phyloP scores from a whole-genome alignment of 2,329 filamentous ascomycete species.

The Alternaria hordeiaustralica region DNA sequence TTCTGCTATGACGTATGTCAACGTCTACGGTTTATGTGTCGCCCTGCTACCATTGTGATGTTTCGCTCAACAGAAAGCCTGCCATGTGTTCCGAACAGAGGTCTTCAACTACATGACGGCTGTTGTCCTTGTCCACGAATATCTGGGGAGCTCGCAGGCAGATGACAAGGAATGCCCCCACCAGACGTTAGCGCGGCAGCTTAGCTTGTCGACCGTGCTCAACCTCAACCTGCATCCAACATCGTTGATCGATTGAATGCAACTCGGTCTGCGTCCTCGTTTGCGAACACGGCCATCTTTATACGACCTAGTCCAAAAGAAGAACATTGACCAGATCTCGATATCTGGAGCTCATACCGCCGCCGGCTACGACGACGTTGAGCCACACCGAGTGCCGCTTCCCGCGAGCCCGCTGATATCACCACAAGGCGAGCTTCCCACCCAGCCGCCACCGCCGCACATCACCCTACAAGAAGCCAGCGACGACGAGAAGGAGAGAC shows the following conservation, averaged over 20 bases:
- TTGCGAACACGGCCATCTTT: slow-evolving; percentile 67
- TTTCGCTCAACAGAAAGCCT: not conserved
- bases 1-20: slow-evolving; percentile 24
- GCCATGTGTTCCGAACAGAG: not conserved
- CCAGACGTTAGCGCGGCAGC: slow-evolving; percentile 20
- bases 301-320: slow-evolving; percentile 64
- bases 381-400: slow-evolving; percentile 43
- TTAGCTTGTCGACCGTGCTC: slow-evolving; percentile 15
- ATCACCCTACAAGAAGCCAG: slow-evolving; percentile 28
- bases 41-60: not conserved
- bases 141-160: slow-evolving; percentile 2
- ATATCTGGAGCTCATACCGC: slow-evolving; percentile 33
- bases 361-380: slow-evolving; percentile 35
- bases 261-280: slow-evolving; percentile 62
- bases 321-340: slow-evolving; percentile 57
- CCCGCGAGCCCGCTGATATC: slow-evolving; percentile 43
- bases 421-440: slow-evolving; percentile 36
- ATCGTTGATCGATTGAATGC: slow-evolving; percentile 52
- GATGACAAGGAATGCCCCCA: slow-evolving; percentile 22
- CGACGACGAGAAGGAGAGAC: slow-evolving; percentile 17
- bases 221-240: slow-evolving; percentile 30
- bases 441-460: slow-evolving; percentile 29
- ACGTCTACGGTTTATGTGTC: not conserved
- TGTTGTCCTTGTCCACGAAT: not conserved
- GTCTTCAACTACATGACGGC: not conserved